Conservation (phyloP, 805 yeast species). For the Candida bentonensis region DNA sequence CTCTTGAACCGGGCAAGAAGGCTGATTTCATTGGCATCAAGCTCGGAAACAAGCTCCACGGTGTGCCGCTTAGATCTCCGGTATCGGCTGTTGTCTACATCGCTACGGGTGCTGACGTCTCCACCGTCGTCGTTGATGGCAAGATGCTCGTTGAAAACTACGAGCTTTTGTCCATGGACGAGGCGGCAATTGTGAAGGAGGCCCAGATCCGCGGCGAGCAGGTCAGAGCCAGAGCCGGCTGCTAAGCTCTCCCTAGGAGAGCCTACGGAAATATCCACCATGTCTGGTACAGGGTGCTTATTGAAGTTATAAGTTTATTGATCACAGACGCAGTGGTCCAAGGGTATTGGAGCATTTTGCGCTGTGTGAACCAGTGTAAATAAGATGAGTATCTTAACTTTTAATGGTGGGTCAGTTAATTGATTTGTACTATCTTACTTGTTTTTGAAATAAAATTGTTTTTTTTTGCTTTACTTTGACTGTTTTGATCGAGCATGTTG, state of each 20-base stretch:
- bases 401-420: background rate
- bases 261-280: constrained; percentile 1
- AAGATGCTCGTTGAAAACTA: constrained; percentile 4
- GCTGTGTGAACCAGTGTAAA: constrained; percentile 1
- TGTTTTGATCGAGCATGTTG: too few relatives aligned
- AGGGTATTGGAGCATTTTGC: background rate
- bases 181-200: constrained; percentile 4
- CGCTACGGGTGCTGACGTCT: constrained; percentile 10
- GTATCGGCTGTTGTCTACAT: constrained; percentile 9
- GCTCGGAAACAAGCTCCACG: constrained; percentile 6
- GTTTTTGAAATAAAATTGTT: background rate
- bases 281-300: constrained; percentile 2
- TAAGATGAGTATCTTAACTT: background rate
- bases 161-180: constrained; percentile 5
- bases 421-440: background rate
- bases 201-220: constrained; percentile 5
- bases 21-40: constrained; percentile 6
- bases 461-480: too few relatives aligned
- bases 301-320: constrained; percentile 1
- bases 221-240: constrained; percentile 1
- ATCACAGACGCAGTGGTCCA: background rate
- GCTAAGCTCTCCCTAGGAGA: background rate
- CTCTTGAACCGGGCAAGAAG: constrained; percentile 6
- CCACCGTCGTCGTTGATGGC: constrained; percentile 9
- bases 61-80: constrained; percentile 6